Conservation (phyloP, 371 early-diverging fungal genomes). For the Conidiobolus incongruus region DNA sequence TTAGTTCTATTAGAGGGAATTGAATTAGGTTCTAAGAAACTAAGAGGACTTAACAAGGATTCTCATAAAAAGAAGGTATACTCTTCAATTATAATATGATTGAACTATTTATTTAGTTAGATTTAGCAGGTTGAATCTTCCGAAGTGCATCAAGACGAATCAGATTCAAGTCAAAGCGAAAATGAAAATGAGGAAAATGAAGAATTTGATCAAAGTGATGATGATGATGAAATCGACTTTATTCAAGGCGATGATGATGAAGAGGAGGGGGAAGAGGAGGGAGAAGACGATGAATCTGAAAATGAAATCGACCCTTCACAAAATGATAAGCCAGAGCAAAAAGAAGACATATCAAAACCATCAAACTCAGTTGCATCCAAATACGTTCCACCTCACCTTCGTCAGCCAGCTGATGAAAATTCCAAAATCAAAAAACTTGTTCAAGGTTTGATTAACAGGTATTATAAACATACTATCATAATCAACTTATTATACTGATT, state of each 20-base stretch:
- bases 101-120: not conserved
- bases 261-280: constrained; percentile 8
- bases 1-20: constrained; percentile 17
- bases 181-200: constrained; percentile 5
- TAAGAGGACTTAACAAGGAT: constrained; percentile 3
- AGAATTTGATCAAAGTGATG: constrained; percentile 6
- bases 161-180: no score
- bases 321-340: constrained; percentile 8
- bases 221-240: constrained; percentile 9
- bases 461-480: not conserved
- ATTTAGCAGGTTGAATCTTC: not conserved
- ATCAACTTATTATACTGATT: not conserved
- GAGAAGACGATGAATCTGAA: constrained; percentile 7
- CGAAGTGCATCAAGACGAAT: no score
- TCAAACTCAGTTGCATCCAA: constrained; percentile 13
- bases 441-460: constrained; percentile 69
- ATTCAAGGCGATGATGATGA: constrained; percentile 5
- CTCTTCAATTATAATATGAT: not conserved
- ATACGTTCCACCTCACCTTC: constrained; percentile 83
- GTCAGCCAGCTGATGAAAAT: constrained; percentile 26
- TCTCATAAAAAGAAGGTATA: constrained; percentile 3
- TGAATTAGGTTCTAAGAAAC: constrained; percentile 14
- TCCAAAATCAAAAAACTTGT: constrained; percentile 46
- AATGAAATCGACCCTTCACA: constrained; percentile 7
- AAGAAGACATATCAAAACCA: constrained; percentile 5